Evolutionary conservation across 1,284 basidiomycete genomes (phyloP).

Genomic region (Malassezia equina): DNA sequence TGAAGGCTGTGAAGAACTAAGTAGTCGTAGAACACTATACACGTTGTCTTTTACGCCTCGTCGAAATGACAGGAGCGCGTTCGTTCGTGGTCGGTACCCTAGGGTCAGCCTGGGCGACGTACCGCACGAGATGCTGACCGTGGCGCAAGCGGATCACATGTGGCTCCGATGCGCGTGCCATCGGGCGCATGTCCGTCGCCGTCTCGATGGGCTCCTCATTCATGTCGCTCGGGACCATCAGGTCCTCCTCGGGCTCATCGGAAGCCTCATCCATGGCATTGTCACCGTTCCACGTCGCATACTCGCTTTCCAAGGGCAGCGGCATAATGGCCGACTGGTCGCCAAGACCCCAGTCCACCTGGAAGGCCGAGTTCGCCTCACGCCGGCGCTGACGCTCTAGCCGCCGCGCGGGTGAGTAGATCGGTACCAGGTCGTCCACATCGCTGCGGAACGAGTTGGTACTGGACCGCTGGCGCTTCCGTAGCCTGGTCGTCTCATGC

Average conservation of each 20-base stretch:
- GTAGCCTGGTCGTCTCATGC: not conserved
- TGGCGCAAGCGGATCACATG: not conserved
- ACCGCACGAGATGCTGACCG: slow-evolving; percentile 5
- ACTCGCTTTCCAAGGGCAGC: not conserved
- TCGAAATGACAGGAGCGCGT: not conserved
- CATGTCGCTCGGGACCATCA: not conserved
- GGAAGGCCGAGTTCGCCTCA: not conserved
- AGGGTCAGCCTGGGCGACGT: not conserved
- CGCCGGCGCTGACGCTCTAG: not conserved
- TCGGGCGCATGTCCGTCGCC: not conserved
- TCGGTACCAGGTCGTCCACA: not conserved
- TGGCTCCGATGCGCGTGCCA: not conserved
- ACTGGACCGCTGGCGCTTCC: not conserved
- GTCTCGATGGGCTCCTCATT: not conserved
- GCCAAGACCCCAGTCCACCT: slow-evolving; percentile 1
- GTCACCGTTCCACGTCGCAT: not conserved
- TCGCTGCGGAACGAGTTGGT: not conserved
- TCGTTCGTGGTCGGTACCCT: not conserved
- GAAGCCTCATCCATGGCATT: not conserved
- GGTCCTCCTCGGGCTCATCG: not conserved
- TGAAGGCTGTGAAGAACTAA: slow-evolving; percentile 32
- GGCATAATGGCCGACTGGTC: slow-evolving; percentile 1
- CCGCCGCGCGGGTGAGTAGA: not conserved
- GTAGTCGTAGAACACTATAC: not conserved
- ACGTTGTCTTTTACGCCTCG: not conserved